A percentile compares a stretch with the other conserved stretches of the same genome.
Conservation (phyloP, 345 rosid species). For the Brassica nigra region DNA sequence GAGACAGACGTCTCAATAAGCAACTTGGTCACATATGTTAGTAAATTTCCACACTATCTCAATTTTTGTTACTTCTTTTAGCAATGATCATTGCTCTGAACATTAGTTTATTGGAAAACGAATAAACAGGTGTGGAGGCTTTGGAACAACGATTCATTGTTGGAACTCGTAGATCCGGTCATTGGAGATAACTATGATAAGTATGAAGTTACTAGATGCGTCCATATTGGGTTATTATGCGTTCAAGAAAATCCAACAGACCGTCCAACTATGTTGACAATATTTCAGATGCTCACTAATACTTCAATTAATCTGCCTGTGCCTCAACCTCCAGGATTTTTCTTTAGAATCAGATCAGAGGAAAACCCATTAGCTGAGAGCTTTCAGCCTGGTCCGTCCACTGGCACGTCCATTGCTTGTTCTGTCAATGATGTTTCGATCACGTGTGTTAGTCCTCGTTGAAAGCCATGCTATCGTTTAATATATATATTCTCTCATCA, state of each 20-base stretch:
- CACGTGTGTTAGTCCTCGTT: constrained; percentile 4
- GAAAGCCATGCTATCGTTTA: neutral
- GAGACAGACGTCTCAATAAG: neutral
- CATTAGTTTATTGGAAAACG: neutral
- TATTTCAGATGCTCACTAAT: constrained; percentile 15
- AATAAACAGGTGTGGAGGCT: constrained; percentile 31
- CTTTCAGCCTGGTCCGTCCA: neutral
- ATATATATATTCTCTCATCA: too few species aligned
- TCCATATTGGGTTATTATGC: constrained; percentile 12
- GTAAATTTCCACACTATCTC: neutral
- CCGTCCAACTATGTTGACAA: constrained; percentile 29
- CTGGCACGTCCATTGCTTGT: constrained; percentile 6
- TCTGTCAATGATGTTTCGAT: constrained; percentile 11
- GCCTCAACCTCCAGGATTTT: constrained; percentile 33
- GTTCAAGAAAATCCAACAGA: constrained; percentile 24
- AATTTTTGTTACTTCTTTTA: neutral
- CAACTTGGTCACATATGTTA: constrained; percentile 31
- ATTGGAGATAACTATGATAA: constrained; percentile 7
- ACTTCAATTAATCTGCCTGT: neutral
- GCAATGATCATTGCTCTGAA: neutral
- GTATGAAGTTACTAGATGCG: constrained; percentile 3
- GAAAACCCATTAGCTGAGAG: neutral
- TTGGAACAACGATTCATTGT: constrained; percentile 14
- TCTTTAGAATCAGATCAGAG: neutral
- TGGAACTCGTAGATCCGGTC: constrained; percentile 16